These are phyloP conservation scores for Kuraishia floccosa DNA, from an alignment of 805 yeast species.

Conservation along the genomic window DNA sequence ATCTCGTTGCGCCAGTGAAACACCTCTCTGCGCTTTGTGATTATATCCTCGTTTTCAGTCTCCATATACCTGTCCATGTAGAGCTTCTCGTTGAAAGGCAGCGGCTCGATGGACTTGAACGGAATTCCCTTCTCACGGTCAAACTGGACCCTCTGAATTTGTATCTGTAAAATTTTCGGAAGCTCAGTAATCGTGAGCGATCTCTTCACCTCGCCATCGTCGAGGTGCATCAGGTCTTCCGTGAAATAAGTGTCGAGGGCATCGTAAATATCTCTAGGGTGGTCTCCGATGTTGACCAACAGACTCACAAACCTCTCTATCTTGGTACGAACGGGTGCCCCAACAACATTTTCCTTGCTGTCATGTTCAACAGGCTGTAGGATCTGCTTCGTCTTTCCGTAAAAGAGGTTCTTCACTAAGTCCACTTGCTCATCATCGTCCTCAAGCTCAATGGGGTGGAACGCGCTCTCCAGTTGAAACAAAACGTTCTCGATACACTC, in stretches of 20 bases:
- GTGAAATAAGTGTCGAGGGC: constrained; percentile 79
- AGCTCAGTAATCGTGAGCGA: constrained; percentile 58
- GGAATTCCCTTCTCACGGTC: constrained; percentile 66
- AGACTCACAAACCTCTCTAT: constrained; percentile 72
- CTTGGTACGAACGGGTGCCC: constrained; percentile 27
- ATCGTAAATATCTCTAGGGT: constrained; percentile 82
- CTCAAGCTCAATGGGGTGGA: constrained; percentile 54
- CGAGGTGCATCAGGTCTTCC: constrained; percentile 58
- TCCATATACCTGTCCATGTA: constrained; percentile 85
- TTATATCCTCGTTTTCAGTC: constrained; percentile 45
- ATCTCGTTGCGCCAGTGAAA: constrained; percentile 53
- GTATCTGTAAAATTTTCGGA: constrained; percentile 82
- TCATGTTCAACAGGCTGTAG: constrained; percentile 36
- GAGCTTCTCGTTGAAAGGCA: constrained; percentile 67
- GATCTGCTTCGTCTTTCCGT: constrained; percentile 76
- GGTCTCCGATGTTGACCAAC: constrained; percentile 78
- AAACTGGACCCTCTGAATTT: constrained; percentile 87
- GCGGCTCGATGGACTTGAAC: constrained; percentile 71
- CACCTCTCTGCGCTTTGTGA: constrained; percentile 43
- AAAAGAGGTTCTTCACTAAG: constrained; percentile 67
- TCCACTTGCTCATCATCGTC: constrained; percentile 77
- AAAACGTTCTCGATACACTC: constrained; percentile 94
- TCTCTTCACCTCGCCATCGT: constrained; percentile 65
- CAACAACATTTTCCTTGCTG: constrained; percentile 15
- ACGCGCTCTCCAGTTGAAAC: constrained; percentile 82